Base-by-base conservation (phyloP, 2,329 filamentous ascomycete species). In the Clonostachys sp. region DNA sequence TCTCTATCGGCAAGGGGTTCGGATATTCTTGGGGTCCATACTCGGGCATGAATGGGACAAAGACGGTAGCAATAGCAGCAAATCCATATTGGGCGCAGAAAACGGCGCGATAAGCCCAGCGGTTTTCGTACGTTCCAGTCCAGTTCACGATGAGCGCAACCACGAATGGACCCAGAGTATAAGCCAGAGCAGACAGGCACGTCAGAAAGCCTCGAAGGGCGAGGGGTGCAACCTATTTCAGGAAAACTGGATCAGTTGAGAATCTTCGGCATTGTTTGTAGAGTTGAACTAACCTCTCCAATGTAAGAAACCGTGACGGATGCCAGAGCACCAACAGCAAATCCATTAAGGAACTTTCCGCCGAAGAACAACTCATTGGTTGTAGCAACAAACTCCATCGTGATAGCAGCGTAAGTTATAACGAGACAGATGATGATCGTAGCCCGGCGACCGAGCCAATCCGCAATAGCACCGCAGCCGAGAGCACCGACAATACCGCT, bases 331-430 rank as follows among this genome's bases (percentile, higher is more conserved):
- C 61, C 61, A 24, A 60, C 57, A 0, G 65, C 63, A 47, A 71
- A 68, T 2, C 68, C 69, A 44, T 71, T 70, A 36, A 72, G 48
- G 47, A 71, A 67, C 50, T 72, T 72, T 14, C 68, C 68, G 24
- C 62, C 58, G 47, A 71, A 71, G 57, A 71, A 71, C 33, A 66
- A 51, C 17, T 57, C 60, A 34, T 70, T 70, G 5, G 66, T 61
- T 0, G 67, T 70, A 6, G 68, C 62, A 9, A 70, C 56, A 35
- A 71, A 68, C 50, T 71, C 67, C 55, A 71, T 60, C 5, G 65
- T 67, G 41, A 71, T 58, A 34, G 67, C 64, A 18, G 56, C 63
- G 45, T 66, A 66, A 14, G 65, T 59, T 17, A 71, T 54, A 14
- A 62, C 48, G 3, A 71, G 57, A 40, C 61, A 63, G 43, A 62